These are phyloP conservation scores for Tardiomyces blankii DNA, from an alignment of 1,139 yeast species.

Conservation along the genomic window DNA sequence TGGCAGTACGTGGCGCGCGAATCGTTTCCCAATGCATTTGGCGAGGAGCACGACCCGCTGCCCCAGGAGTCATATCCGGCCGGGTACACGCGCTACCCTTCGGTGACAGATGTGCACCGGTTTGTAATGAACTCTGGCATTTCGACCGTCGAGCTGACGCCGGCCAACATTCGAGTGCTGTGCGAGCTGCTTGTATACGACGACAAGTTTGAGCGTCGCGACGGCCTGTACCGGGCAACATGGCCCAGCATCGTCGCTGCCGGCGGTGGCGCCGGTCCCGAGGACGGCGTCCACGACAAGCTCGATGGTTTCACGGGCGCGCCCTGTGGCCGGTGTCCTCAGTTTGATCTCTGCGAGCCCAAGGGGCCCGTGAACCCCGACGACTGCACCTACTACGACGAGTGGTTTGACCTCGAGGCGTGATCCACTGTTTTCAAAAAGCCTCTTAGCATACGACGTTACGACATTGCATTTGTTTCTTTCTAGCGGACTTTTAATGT, in stretches of 20 bases:
- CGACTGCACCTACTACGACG: constrained; percentile 26
- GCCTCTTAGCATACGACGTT: no score
- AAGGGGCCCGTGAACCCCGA: constrained; percentile 25
- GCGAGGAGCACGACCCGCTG: constrained; percentile 12
- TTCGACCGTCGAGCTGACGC: constrained; percentile 69
- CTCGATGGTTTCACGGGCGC: constrained; percentile 23
- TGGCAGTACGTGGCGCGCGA: constrained; percentile 77
- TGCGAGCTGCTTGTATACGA: constrained; percentile 86
- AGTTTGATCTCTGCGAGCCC: constrained; percentile 19
- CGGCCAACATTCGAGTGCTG: constrained; percentile 63
- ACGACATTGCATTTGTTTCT: no score
- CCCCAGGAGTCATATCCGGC: constrained; percentile 37
- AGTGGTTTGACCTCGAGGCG: constrained; percentile 17
- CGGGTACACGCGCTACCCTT: constrained; percentile 52
- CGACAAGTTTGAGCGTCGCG: constrained; percentile 61
- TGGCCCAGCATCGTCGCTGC: not conserved
- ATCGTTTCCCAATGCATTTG: constrained; percentile 65
- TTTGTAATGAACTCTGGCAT: constrained; percentile 69
- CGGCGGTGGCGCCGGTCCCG: not conserved
- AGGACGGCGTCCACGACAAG: not conserved
- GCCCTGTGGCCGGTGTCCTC: constrained; percentile 28
- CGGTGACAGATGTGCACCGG: constrained; percentile 58
- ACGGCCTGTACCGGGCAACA: constrained; percentile 37
- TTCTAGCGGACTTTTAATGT: no score
- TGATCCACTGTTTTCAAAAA: no score